Conservation (phyloP, 768 basidiomycete species). For the Kwoniella dendrophila region DNA sequence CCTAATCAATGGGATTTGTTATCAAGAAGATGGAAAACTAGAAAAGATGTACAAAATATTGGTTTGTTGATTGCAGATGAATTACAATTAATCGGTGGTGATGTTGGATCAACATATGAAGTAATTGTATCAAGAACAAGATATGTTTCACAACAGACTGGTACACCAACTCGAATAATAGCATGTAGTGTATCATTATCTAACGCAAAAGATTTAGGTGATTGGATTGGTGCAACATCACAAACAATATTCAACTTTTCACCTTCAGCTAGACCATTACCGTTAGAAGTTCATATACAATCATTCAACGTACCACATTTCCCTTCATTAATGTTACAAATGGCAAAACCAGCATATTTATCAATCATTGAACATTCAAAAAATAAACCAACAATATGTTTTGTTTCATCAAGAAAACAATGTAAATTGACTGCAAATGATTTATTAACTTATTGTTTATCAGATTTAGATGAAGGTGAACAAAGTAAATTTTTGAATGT, state of each 20-base stretch:
- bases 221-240: slow-evolving; percentile 94
- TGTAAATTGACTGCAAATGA: slow-evolving; percentile 93
- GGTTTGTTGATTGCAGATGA: slow-evolving; percentile 94
- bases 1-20: slow-evolving; percentile 93
- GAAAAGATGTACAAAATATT: slow-evolving; percentile 93
- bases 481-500: slow-evolving; percentile 87
- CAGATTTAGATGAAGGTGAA: slow-evolving; percentile 83
- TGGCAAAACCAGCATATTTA: slow-evolving; percentile 97
- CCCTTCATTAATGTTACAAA: slow-evolving; percentile 96
- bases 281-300: slow-evolving; percentile 96
- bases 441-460: slow-evolving; percentile 80
- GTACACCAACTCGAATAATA: slow-evolving; percentile 88
- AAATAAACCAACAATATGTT: slow-evolving; percentile 82
- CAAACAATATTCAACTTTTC: slow-evolving; percentile 98
- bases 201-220: slow-evolving; percentile 91
- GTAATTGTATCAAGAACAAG: slow-evolving; percentile 94
- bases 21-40: slow-evolving; percentile 91
- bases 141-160: slow-evolving; percentile 91
- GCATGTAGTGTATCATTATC: slow-evolving; percentile 93
- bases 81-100: slow-evolving; percentile 89
- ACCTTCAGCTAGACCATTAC: slow-evolving; percentile 92
- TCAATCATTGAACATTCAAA: slow-evolving; percentile 85
- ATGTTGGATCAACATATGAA: slow-evolving; percentile 94
- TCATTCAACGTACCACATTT: slow-evolving; percentile 96
- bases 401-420: slow-evolving; percentile 90